A percentile compares a stretch with the other conserved stretches of the same genome.
Evolutionary conservation across 1,284 basidiomycete genomes (phyloP).

Genomic region (Rhodotorula sp.): DNA sequence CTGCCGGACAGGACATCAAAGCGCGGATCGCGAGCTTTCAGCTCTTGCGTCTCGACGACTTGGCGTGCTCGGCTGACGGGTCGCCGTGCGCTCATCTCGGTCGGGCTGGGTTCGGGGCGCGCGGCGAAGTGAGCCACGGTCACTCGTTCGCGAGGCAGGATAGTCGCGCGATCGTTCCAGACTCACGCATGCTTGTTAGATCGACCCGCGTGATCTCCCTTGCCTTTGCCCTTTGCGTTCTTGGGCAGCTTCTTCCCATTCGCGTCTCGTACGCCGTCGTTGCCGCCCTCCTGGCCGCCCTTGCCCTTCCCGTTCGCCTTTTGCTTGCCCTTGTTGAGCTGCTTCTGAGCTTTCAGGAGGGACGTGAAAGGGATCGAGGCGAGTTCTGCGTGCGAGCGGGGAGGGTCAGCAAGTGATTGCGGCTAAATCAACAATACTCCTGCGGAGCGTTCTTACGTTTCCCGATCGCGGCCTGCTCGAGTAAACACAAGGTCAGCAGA

Average conservation of each 20-base stretch:
- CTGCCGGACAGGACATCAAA: constrained; percentile 75
- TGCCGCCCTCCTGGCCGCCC: not conserved
- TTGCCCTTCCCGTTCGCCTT: constrained; percentile 21
- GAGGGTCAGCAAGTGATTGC: not conserved
- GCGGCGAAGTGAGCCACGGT: not conserved
- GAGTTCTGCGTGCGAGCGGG: constrained; percentile 24
- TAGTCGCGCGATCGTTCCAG: not conserved
- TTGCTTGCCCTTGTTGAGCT: constrained; percentile 23
- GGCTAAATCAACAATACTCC: too few relatives aligned
- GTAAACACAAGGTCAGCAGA: not conserved
- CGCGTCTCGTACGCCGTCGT: not conserved
- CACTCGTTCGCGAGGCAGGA: too few relatives aligned
- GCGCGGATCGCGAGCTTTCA: constrained; percentile 83
- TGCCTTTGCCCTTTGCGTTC: constrained; percentile 15
- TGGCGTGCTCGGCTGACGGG: constrained; percentile 74
- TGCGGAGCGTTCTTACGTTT: not conserved
- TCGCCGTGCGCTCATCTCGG: constrained; percentile 77
- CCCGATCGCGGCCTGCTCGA: constrained; percentile 4
- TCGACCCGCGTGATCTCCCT: constrained; percentile 55
- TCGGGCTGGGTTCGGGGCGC: constrained; percentile 59
- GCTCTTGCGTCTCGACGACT: constrained; percentile 63
- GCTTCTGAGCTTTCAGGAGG: constrained; percentile 39
- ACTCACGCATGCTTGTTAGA: constrained; percentile 84
- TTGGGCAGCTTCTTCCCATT: constrained; percentile 37
- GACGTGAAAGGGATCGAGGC: constrained; percentile 34